Base-by-base conservation (phyloP, 2,329 filamentous ascomycete genomes). In the Apiospora sp. region DNA sequence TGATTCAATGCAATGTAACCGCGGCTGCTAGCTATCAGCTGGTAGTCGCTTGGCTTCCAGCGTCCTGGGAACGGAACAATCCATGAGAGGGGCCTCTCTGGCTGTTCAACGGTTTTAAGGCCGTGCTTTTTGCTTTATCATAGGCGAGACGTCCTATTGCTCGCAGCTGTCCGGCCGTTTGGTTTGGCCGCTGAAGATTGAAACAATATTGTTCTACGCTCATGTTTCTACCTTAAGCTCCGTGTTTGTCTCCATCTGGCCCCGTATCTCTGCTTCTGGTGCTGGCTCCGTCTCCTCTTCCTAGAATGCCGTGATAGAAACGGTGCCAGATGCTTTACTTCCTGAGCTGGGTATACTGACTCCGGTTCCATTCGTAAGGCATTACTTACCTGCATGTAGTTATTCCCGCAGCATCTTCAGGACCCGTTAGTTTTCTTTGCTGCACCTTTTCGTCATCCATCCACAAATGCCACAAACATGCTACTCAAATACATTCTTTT, bases 181-280 rank as follows among this genome's bases (percentile, higher is more conserved):
- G 58, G 58, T 64, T 64, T 41, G 58, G 58, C 41, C 34, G n/a
- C 30, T n/a, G 58, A 41, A 12, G 34, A 64, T 64, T 37, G 58
- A 64, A 64, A 64, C 58, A 64, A 64, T 41, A 24, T 64, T 64
- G 58, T 64, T 64, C 58, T 64, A 64, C 58, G 19, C 58, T 34
- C 58, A 41, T 64, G 58, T 64, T 64, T 64, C 58, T 64, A 64
- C 58, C 30, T 34, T 64, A 64, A 41, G 34, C 58, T 41, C 58
- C 58, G 58, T 64, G 58, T 64, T 64, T 64, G 34, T 64, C 41
- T 64, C 58, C 58, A 64, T 64, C 30, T n/a, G 3, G 58, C 58
- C 58, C 58, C 58, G 58, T 64, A 64, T 24, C 58, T 41, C 19
- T 37, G 58, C 8, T n/a, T 58, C 27, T 58, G 51, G 14, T 19